Evolutionary conservation across 805 yeast genomes (phyloP).

Genomic region (Metschnikowia vanudenii): DNA sequence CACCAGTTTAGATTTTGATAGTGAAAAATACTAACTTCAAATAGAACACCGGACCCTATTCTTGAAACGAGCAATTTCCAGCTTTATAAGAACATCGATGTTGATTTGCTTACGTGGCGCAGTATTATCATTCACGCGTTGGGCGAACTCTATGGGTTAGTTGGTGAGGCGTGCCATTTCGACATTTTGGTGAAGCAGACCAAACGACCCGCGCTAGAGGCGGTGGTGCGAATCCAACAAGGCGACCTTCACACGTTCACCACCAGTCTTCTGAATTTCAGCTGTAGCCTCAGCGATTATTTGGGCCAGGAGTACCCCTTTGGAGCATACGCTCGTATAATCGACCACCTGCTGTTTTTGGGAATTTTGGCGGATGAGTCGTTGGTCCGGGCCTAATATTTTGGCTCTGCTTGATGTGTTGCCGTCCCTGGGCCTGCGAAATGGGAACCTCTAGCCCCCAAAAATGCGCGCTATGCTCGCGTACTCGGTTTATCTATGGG

Average conservation of each 20-base stretch:
- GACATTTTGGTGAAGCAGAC: slow-evolving; percentile 25
- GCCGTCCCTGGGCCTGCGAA: neutral
- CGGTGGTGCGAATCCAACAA: slow-evolving; percentile 28
- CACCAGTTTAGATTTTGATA: too few species aligned
- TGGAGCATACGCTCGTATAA: slow-evolving; percentile 20
- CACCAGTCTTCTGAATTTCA: slow-evolving; percentile 31
- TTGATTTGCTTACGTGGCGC: slow-evolving; percentile 36
- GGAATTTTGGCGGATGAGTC: slow-evolving; percentile 21
- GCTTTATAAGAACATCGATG: slow-evolving; percentile 17
- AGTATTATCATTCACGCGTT: slow-evolving; percentile 25
- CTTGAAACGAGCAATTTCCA: slow-evolving; percentile 11
- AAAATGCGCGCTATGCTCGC: neutral
- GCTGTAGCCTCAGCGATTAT: slow-evolving; percentile 28
- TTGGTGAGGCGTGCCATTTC: slow-evolving; percentile 34
- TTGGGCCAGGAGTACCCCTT: slow-evolving; percentile 23
- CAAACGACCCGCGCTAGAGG: slow-evolving; percentile 15
- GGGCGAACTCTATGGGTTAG: slow-evolving; percentile 31
- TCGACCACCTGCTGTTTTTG: slow-evolving; percentile 20
- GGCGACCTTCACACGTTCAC: slow-evolving; percentile 31
- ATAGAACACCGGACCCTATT: slow-evolving; percentile 18
- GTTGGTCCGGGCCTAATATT: slow-evolving; percentile 8
- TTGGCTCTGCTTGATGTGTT: too few species aligned
- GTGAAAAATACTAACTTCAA: slow-evolving; percentile 10
- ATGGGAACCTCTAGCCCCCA: neutral
- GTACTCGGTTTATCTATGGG: too few species aligned